Percentiles rank a stretch among this genome's conserved stretches.
phyloP scores from a whole-genome alignment of 176 grass and related monocot species.

The Carex pumila region DNA sequence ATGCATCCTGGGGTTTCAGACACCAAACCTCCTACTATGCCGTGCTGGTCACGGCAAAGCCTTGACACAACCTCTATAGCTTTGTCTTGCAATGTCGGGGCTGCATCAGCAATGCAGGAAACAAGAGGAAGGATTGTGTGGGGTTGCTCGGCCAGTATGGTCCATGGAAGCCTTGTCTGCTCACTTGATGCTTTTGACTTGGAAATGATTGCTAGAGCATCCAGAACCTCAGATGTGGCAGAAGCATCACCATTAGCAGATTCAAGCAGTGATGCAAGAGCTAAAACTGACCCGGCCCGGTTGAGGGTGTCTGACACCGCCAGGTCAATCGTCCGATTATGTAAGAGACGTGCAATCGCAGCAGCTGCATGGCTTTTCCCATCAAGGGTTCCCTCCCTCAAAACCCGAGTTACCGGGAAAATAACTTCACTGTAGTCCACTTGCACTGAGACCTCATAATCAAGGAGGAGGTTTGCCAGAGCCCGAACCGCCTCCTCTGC shows the following conservation, averaged over 20 bases:
- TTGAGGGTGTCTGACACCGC: slow-evolving; percentile 72
- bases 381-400: slow-evolving; percentile 82
- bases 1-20: slow-evolving; percentile 71
- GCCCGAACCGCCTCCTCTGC: slow-evolving; percentile 89
- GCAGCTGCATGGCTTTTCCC: slow-evolving; percentile 90
- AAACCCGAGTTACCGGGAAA: slow-evolving; percentile 64
- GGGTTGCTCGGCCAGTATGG: slow-evolving; percentile 80
- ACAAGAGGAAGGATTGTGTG: slow-evolving; percentile 82
- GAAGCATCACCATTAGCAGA: slow-evolving; percentile 61
- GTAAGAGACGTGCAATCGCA: slow-evolving; percentile 84
- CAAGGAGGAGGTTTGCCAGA: slow-evolving; percentile 92
- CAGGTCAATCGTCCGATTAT: slow-evolving; percentile 50
- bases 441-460: slow-evolving; percentile 68
- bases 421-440: slow-evolving; percentile 70
- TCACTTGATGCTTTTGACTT: slow-evolving; percentile 75
- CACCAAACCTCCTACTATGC: slow-evolving; percentile 74
- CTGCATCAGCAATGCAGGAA: slow-evolving; percentile 78
- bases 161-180: slow-evolving; percentile 77
- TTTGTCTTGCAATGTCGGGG: slow-evolving; percentile 87
- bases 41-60: slow-evolving; percentile 70
- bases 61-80: slow-evolving; percentile 85
- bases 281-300: slow-evolving; percentile 67
- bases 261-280: slow-evolving; percentile 77
- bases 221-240: slow-evolving; percentile 88
- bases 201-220: slow-evolving; percentile 78